phyloP scores from a whole-genome alignment of 371 early-diverging fungal species.

The Haplosporangium sp. region DNA sequence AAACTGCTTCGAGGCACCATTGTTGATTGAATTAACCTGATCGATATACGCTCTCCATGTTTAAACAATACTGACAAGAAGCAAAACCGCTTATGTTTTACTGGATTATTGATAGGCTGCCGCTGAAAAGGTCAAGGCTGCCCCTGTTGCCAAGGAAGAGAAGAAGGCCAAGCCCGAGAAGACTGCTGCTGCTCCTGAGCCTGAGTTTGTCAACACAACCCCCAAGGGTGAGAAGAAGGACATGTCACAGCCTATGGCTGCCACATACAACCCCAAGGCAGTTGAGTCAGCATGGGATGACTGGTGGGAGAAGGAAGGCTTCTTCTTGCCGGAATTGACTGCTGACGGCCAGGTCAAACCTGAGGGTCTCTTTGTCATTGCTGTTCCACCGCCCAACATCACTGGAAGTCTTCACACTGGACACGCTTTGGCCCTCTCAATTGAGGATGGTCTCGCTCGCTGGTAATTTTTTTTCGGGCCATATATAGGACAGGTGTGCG shows the following conservation, averaged over 20 bases:
- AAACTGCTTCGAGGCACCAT: too few species aligned
- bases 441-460: slow-evolving; percentile 97
- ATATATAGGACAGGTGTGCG: too few species aligned
- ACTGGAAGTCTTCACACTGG: slow-evolving; percentile 99
- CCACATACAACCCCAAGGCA: slow-evolving; percentile 89
- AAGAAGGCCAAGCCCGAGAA: slow-evolving; percentile 69
- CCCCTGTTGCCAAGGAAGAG: slow-evolving; percentile 64
- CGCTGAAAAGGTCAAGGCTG: slow-evolving; percentile 64
- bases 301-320: slow-evolving; percentile 92
- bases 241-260: slow-evolving; percentile 83
- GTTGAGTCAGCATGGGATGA: slow-evolving; percentile 98
- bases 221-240: slow-evolving; percentile 96
- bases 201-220: slow-evolving; percentile 83
- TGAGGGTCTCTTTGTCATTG: slow-evolving; percentile 92
- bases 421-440: slow-evolving; percentile 97
- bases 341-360: slow-evolving; percentile 78
- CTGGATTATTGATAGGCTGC: slow-evolving; percentile 40
- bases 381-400: slow-evolving; percentile 99
- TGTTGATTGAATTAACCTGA: too few species aligned
- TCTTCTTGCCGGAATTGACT: slow-evolving; percentile 89
- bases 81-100: background rate
- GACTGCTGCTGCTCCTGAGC: slow-evolving; percentile 61
- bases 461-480: too few species aligned
- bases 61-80: background rate
- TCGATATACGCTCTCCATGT: too few species aligned